Evolutionary conservation across 2,329 filamentous ascomycete genomes (phyloP).

Genomic region (Ophiostoma ulmi): DNA sequence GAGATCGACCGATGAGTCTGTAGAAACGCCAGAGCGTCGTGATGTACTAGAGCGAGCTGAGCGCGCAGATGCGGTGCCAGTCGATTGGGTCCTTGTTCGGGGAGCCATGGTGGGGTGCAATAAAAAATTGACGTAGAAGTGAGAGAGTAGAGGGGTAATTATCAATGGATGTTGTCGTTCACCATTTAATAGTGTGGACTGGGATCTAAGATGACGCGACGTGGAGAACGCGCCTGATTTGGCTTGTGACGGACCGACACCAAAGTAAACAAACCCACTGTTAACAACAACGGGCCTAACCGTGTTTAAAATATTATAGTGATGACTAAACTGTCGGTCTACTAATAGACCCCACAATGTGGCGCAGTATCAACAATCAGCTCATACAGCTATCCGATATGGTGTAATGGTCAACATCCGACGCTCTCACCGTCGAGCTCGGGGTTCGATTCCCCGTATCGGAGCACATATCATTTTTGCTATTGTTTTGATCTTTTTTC

Average conservation of each 20-base stretch:
- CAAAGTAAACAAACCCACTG: conserved; percentile 1
- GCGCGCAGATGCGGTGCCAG: conserved; percentile 12
- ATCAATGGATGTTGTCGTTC: background rate
- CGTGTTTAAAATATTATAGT: background rate
- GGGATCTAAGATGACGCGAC: background rate
- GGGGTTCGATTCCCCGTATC: conserved; percentile 29
- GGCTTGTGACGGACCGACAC: background rate
- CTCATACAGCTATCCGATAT: conserved; percentile 24
- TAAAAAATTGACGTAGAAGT: background rate
- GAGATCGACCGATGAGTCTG: background rate
- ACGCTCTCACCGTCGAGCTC: conserved; percentile 29
- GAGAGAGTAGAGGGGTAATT: background rate
- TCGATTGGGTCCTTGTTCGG: conserved; percentile 21
- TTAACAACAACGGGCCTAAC: background rate
- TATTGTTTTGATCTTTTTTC: background rate
- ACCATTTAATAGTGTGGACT: background rate
- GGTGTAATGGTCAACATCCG: conserved; percentile 29
- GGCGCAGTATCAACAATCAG: background rate
- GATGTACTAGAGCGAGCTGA: conserved; percentile 18
- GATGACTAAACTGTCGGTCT: background rate
- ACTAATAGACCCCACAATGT: background rate
- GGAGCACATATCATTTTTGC: conserved; percentile 21
- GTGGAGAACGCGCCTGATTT: background rate
- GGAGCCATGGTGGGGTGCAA: conserved; percentile 3
- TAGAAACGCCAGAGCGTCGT: conserved; percentile 20